Base-by-base conservation (phyloP, 2,329 filamentous ascomycete genomes). In the Aspergillus carbonarius region DNA sequence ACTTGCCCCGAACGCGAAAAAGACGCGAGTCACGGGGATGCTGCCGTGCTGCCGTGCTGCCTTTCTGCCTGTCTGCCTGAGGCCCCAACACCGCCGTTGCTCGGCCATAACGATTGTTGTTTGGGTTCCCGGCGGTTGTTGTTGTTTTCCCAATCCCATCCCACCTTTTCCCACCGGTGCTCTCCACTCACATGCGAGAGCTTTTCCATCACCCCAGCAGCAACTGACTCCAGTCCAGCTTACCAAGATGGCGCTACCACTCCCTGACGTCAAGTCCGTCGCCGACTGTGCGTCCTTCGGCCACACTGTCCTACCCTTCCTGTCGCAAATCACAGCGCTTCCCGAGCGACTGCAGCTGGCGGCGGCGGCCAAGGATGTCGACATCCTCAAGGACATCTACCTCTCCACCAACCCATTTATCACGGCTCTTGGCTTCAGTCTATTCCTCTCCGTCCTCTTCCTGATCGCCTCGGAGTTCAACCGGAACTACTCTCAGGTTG, bases 401-500 rank as follows among this genome's bases (percentile, higher is more conserved):
- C 74, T 89, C 56, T 82, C 86, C 49, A 98, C 93, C 17, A 98
- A 99, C 72, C 95, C 95, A 0, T 79, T 96, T 42, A 82, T 96
- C 27, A 87, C 85, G 0, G 90, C 86, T 2, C 82, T 96, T 63
- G 88, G 86, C 0, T 84, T 91, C 54, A 89, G 90, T 2, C 67
- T 96, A 17, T 81, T 86, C 40, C 74, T 96, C n/a, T 86, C 86
- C 1, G 83, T 83, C 5, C 69, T 95, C 27, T 90, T 96, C 68
- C 79, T 96, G 23, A 70, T 93, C 32, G 79, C 87, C 5, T 91
- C 92, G 1, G 93, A 98, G 75, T 77, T 92, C 78, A 98, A 96
- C 77, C 85, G 84, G 70, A 99, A 99, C 76, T 97, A 93, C 75
- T 97, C 93, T n/a, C 95, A 99, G 77, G 88, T 99, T 42, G 95